These are phyloP conservation scores for Calonectria pauciramosa DNA, from an alignment of 2,329 filamentous ascomycete species.

Conservation along the genomic window DNA sequence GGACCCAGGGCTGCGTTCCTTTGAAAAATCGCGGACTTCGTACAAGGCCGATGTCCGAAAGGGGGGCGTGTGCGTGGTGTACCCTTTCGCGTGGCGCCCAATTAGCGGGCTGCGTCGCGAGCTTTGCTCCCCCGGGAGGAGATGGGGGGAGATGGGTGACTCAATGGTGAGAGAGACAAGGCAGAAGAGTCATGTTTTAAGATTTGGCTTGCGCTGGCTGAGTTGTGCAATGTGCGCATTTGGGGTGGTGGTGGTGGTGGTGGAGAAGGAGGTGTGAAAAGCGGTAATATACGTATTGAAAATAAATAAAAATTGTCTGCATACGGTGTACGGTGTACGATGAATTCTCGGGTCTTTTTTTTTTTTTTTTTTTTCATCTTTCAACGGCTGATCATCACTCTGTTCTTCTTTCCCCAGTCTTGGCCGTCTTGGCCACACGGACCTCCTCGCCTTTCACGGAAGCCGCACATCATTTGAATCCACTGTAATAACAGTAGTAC, in stretches of 20 bases:
- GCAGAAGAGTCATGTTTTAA: constrained; percentile 15
- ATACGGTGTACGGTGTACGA: neutral
- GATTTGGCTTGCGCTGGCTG: constrained; percentile 6
- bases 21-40: constrained; percentile 39
- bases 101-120: constrained; percentile 1
- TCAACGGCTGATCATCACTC: neutral
- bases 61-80: constrained; percentile 3
- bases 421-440: neutral
- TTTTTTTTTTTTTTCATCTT: neutral
- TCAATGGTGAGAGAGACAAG: neutral
- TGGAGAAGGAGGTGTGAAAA: neutral
- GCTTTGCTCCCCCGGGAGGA: neutral
- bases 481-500: no score
- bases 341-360: neutral
- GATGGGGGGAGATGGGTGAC: neutral
- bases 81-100: constrained; percentile 22
- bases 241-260: no score
- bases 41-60: constrained; percentile 50
- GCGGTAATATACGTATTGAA: neutral
- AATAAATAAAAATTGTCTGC: neutral
- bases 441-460: neutral
- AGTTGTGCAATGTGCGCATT: neutral
- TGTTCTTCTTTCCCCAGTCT: neutral
- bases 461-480: neutral
- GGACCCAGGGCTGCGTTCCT: neutral